Percentiles rank a stretch among this genome's conserved stretches.
Evolutionary conservation across 208 protist species (phyloP).

Genomic region (Crithidia bombi): DNA sequence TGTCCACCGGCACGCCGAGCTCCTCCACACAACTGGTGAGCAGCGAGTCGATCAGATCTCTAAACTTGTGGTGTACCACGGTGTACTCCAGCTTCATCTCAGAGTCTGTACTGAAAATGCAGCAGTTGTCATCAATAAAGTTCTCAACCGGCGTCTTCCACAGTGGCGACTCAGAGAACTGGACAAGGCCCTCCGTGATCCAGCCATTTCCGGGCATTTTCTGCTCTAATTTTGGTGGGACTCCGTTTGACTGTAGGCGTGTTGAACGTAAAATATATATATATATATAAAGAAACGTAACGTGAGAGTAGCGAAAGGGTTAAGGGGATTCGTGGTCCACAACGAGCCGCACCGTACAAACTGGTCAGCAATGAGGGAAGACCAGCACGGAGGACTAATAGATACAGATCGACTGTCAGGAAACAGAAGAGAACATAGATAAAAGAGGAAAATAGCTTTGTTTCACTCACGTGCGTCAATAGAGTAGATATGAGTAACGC

Average conservation of each 20-base stretch:
- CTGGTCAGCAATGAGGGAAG: too few relatives aligned
- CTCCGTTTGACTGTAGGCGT: neutral
- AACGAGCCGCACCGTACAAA: too few relatives aligned
- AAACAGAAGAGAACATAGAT: neutral
- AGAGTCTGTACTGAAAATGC: slow-evolving; percentile 81
- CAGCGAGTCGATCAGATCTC: slow-evolving; percentile 80
- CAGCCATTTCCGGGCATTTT: slow-evolving; percentile 59
- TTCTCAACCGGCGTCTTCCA: slow-evolving; percentile 85
- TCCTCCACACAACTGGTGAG: slow-evolving; percentile 83
- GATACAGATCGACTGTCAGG: too few relatives aligned
- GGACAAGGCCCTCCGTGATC: slow-evolving; percentile 85
- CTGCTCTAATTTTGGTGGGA: neutral
- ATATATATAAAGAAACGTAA: too few relatives aligned
- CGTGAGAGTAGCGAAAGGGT: too few relatives aligned
- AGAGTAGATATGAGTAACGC: too few relatives aligned
- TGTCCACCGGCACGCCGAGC: slow-evolving; percentile 70
- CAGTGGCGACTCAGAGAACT: slow-evolving; percentile 84
- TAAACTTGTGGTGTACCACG: slow-evolving; percentile 79
- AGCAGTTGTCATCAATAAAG: slow-evolving; percentile 94
- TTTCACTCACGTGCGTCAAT: too few relatives aligned
- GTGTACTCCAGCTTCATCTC: slow-evolving; percentile 94
- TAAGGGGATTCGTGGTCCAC: too few relatives aligned
- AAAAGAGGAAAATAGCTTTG: neutral
- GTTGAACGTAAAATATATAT: neutral
- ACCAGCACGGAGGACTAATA: too few relatives aligned